phyloP scores from a whole-genome alignment of 371 early-diverging fungal genomes.

The Massospora cicadina region DNA sequence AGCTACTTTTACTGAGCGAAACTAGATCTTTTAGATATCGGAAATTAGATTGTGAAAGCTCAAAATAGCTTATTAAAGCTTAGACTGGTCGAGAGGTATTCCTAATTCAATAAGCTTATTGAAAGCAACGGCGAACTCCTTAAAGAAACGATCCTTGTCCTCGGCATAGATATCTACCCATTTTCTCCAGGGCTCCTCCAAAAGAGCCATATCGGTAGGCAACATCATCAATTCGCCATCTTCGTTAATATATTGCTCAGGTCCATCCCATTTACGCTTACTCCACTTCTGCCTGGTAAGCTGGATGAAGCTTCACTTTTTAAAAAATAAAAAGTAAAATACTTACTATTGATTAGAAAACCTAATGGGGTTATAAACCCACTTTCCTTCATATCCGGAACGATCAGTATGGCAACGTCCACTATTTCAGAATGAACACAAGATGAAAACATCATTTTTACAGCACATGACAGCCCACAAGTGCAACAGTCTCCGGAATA shows the following conservation, averaged over 20 bases:
- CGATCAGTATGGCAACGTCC: slow-evolving; percentile 85
- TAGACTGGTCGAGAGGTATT: not conserved
- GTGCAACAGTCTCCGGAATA: slow-evolving; percentile 87
- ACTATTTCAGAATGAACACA: not conserved
- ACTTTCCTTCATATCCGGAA: slow-evolving; percentile 48
- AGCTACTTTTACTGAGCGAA: too few species aligned
- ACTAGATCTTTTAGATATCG: too few species aligned
- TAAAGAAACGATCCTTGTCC: slow-evolving; percentile 56
- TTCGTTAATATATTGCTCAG: slow-evolving; percentile 72
- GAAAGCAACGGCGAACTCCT: slow-evolving; percentile 73
- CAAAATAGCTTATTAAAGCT: too few species aligned
- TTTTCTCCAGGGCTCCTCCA: slow-evolving; percentile 48
- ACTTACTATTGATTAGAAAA: slow-evolving; percentile 11
- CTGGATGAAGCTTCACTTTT: slow-evolving; percentile 55
- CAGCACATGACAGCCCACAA: slow-evolving; percentile 76
- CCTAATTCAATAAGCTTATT: slow-evolving; percentile 78
- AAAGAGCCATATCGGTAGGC: slow-evolving; percentile 54
- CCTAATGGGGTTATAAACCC: slow-evolving; percentile 2
- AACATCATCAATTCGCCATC: slow-evolving; percentile 56
- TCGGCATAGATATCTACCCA: slow-evolving; percentile 70
- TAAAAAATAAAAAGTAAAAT: slow-evolving; percentile 43
- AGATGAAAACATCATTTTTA: not conserved
- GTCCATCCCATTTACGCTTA: slow-evolving; percentile 60
- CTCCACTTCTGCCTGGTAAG: slow-evolving; percentile 63
- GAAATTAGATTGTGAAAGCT: too few species aligned